phyloP scores from a whole-genome alignment of 2,329 filamentous ascomycete genomes.

The Cryphonectria naterciae region DNA sequence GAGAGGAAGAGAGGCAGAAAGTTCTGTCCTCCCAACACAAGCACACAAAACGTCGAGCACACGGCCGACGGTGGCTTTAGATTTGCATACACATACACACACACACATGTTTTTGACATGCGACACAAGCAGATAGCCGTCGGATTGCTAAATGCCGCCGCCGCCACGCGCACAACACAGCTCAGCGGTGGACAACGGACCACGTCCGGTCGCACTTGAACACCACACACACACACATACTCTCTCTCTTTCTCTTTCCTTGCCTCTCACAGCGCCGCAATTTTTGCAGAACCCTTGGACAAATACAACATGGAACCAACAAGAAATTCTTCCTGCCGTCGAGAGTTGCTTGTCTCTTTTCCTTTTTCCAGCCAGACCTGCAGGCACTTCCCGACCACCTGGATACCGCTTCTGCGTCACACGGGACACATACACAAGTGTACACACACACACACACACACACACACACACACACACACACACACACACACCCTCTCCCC shows the following conservation, averaged over 20 bases:
- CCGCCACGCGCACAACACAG: background rate
- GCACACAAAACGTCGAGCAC: background rate
- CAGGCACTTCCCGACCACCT: conserved; percentile 13
- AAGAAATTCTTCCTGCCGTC: background rate
- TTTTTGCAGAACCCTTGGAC: background rate
- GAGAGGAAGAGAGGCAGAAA: no score
- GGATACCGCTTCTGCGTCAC: conserved; percentile 16
- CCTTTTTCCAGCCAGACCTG: conserved; percentile 13
- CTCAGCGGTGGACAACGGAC: background rate
- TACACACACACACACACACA: background rate
- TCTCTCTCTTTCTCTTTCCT: background rate
- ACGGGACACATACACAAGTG: background rate
- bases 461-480: background rate
- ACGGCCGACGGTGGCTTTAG: background rate
- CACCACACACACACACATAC: no score
- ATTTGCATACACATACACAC: background rate
- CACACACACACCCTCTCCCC: background rate
- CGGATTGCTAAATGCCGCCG: no score
- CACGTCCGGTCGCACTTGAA: background rate
- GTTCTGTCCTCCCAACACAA: background rate
- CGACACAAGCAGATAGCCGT: background rate
- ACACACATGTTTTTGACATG: background rate
- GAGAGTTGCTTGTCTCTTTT: background rate
- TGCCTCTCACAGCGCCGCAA: background rate
- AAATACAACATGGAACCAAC: background rate